These are phyloP conservation scores for Silene vulgaris DNA, from an alignment of 179 eudicot species.

Conservation along the genomic window DNA sequence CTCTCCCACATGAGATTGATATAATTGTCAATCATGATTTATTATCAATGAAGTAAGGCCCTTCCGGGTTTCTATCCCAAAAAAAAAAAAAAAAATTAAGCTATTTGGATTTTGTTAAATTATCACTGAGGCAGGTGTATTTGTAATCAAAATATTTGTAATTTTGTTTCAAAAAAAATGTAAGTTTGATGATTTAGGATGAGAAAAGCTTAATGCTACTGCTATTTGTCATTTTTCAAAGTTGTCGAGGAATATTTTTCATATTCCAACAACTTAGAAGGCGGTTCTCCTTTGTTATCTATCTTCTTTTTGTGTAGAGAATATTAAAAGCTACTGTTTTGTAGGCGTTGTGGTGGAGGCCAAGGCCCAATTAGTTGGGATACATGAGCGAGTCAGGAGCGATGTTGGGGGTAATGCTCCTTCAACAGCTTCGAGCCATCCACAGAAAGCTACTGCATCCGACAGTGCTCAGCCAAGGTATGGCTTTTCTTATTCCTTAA, in stretches of 20 bases:
- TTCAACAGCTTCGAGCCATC: conserved; percentile 32
- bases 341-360: conserved; percentile 85
- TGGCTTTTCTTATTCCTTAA: background rate
- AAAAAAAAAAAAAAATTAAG: background rate
- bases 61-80: too few species aligned
- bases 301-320: background rate
- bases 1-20: too few species aligned
- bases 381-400: conserved; percentile 91
- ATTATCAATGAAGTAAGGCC: too few species aligned
- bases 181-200: background rate
- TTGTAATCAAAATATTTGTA: background rate
- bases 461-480: conserved; percentile 73
- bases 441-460: conserved; percentile 37
- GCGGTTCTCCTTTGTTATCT: background rate
- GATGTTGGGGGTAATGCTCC: conserved; percentile 54
- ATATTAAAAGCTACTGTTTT: conserved; percentile 14
- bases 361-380: conserved; percentile 77
- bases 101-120: background rate
- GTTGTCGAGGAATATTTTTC: background rate
- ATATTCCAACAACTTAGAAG: too few species aligned
- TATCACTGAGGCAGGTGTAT: background rate
- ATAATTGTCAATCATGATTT: too few species aligned
- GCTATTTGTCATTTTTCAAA: background rate
- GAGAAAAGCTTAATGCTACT: background rate
- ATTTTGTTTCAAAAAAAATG: too few species aligned